Evolutionary conservation across 768 basidiomycete genomes (phyloP).

Genomic region (Leucosporidium scottii): DNA sequence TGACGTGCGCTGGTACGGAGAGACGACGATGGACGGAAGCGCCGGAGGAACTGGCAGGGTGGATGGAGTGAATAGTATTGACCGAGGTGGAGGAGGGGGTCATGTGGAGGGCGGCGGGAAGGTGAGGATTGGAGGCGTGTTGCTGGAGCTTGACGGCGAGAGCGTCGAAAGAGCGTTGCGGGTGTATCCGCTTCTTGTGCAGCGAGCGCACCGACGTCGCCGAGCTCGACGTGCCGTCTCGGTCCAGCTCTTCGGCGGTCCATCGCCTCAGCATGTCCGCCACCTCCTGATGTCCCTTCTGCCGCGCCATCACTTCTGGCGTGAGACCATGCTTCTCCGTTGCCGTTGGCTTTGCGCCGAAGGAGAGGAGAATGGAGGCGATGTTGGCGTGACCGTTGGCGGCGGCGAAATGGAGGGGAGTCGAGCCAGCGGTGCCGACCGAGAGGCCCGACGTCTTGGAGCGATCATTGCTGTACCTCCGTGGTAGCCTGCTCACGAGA

Average conservation of each 20-base stretch:
- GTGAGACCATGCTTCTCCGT: conserved; percentile 88
- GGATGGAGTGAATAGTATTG: conserved; percentile 30
- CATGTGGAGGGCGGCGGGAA: conserved; percentile 37
- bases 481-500: conserved; percentile 39
- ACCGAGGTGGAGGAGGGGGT: conserved; percentile 39
- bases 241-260: background rate
- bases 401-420: conserved; percentile 92
- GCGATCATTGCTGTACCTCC: conserved; percentile 45
- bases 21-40: conserved; percentile 1
- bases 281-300: conserved; percentile 71
- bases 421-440: conserved; percentile 43
- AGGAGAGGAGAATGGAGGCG: conserved; percentile 69
- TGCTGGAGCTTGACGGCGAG: conserved; percentile 50
- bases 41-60: conserved; percentile 44
- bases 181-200: conserved; percentile 47
- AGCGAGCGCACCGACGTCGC: background rate
- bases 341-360: conserved; percentile 72
- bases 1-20: conserved; percentile 4
- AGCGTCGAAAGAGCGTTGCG: conserved; percentile 74
- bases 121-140: conserved; percentile 40
- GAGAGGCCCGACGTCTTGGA: conserved; percentile 36
- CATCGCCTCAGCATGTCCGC: conserved; percentile 57
- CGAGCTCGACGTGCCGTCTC: conserved; percentile 1
- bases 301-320: conserved; percentile 71
- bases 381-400: conserved; percentile 83